These are phyloP conservation scores for Balamuthia mandrillaris DNA, from an alignment of 208 protist species.

Conservation along the genomic window DNA sequence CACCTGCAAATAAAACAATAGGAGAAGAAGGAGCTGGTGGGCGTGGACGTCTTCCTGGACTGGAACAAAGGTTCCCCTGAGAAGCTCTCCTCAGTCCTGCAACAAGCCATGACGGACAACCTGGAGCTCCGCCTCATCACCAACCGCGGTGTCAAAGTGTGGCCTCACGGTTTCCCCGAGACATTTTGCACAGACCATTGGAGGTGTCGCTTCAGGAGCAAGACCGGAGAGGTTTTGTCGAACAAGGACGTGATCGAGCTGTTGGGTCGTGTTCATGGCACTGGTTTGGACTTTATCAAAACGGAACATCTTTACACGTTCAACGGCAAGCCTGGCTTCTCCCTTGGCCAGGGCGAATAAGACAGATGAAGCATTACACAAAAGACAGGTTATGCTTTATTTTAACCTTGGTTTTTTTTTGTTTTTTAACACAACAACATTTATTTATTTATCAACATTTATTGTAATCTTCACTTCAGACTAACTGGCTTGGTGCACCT, in stretches of 20 bases:
- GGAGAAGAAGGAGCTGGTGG: background rate
- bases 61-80: background rate
- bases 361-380: background rate
- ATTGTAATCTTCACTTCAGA: too few species aligned
- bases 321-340: background rate
- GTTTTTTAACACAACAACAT: too few species aligned
- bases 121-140: background rate
- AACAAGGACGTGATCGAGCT: background rate
- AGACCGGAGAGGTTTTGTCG: background rate
- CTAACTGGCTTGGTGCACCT: too few species aligned
- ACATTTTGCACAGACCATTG: conserved; percentile 2
- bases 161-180: background rate
- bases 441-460: too few species aligned
- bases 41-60: conserved; percentile 21
- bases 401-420: too few species aligned
- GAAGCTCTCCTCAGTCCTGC: background rate
- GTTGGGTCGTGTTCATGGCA: background rate
- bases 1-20: background rate
- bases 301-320: conserved; percentile 11
- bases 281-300: conserved; percentile 13
- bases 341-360: conserved; percentile 20
- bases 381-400: too few species aligned
- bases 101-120: background rate
- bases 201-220: background rate
- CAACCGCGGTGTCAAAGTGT: conserved; percentile 29